Evolutionary conservation across 192 early-diverging fungal genomes (phyloP).

Genomic region (Coemansia sp.): DNA sequence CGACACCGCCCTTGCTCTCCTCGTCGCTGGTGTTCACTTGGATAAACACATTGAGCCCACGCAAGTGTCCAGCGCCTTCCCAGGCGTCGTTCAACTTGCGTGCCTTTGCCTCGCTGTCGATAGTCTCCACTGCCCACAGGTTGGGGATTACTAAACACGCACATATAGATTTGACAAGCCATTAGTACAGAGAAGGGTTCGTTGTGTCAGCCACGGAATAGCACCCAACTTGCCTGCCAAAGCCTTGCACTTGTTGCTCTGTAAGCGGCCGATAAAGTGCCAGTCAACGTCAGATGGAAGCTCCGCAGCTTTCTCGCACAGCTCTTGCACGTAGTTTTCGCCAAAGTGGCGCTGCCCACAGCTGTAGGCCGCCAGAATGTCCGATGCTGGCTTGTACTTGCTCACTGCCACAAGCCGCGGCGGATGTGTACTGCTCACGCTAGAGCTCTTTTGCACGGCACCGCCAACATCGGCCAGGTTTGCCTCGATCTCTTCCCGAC

Average conservation of each 20-base stretch:
- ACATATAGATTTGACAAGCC: background rate
- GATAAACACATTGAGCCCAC: constrained; percentile 76
- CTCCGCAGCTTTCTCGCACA: constrained; percentile 80
- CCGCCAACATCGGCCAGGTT: constrained; percentile 8
- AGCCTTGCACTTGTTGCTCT: constrained; percentile 94
- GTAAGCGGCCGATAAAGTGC: constrained; percentile 97
- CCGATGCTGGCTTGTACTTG: constrained; percentile 86
- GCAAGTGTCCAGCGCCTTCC: constrained; percentile 37
- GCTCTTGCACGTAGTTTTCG: constrained; percentile 96
- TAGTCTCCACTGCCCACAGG: constrained; percentile 89
- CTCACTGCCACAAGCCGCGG: constrained; percentile 87
- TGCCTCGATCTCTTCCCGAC: constrained; percentile 21
- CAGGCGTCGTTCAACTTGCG: constrained; percentile 78
- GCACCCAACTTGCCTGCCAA: constrained; percentile 59
- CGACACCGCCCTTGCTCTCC: constrained; percentile 79
- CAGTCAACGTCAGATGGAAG: constrained; percentile 88
- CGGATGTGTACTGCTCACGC: constrained; percentile 1
- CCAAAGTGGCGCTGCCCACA: constrained; percentile 93
- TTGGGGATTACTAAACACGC: constrained; percentile 66
- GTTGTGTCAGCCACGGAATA: background rate
- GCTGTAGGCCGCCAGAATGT: constrained; percentile 75
- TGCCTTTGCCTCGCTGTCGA: constrained; percentile 84
- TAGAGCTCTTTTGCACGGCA: background rate
- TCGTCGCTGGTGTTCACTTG: constrained; percentile 96
- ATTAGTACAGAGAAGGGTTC: background rate